These are phyloP conservation scores for Kodamaea fungicola DNA, from an alignment of 1,139 yeast genomes.

Conservation along the genomic window DNA sequence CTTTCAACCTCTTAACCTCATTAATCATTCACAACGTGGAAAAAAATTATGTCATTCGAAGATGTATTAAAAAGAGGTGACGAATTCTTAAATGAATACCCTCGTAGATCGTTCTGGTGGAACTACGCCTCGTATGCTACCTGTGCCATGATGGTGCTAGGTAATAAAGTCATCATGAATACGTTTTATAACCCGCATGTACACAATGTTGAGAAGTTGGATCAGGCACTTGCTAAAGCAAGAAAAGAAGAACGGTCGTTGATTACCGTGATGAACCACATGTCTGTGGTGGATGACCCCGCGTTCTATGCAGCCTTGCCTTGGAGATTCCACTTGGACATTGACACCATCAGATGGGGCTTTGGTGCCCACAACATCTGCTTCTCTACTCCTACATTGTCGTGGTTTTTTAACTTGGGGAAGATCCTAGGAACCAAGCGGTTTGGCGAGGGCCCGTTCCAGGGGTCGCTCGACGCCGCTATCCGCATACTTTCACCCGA, in stretches of 20 bases:
- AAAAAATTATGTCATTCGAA: constrained; percentile 62
- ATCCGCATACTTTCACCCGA: constrained; percentile 78
- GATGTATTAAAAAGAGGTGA: constrained; percentile 75
- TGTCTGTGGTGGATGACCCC: constrained; percentile 94
- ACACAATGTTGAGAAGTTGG: constrained; percentile 59
- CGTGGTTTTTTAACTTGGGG: constrained; percentile 79
- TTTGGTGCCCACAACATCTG: constrained; percentile 92
- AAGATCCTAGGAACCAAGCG: constrained; percentile 81
- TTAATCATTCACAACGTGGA: not conserved
- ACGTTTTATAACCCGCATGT: constrained; percentile 62
- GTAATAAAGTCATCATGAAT: constrained; percentile 61
- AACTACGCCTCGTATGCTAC: constrained; percentile 65
- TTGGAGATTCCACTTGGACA: constrained; percentile 56
- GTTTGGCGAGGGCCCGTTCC: constrained; percentile 92
- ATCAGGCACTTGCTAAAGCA: constrained; percentile 59
- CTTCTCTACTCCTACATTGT: constrained; percentile 53
- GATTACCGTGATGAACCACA: constrained; percentile 91
- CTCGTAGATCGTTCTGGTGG: constrained; percentile 62
- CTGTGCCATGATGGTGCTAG: constrained; percentile 61
- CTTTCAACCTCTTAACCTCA: not conserved
- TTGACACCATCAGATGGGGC: constrained; percentile 85
- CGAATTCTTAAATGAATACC: constrained; percentile 60
- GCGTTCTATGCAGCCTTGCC: constrained; percentile 86
- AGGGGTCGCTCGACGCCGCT: constrained; percentile 88
- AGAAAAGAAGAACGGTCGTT: constrained; percentile 68